Evolutionary conservation across 257 asterid species (phyloP).

Genomic region (Gentiana macrophylla): DNA sequence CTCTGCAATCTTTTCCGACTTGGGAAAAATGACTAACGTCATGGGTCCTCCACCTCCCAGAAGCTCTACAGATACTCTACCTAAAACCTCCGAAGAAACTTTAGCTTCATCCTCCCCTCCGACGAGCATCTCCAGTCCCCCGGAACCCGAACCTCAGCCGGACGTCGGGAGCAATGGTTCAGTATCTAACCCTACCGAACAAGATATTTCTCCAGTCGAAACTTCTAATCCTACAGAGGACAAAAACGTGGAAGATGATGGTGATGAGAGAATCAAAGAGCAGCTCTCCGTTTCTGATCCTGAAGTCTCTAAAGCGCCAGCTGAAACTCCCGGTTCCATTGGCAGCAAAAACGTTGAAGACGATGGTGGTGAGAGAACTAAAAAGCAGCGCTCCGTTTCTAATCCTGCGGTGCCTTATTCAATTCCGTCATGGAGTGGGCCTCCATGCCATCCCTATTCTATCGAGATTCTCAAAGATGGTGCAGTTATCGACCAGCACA

Average conservation of each 20-base stretch:
- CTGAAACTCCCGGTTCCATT: slow-evolving; percentile 12
- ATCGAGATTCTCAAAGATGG: slow-evolving; percentile 88
- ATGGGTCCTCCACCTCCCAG: slow-evolving; percentile 74
- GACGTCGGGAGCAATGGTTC: slow-evolving; percentile 12
- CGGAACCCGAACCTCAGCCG: slow-evolving; percentile 14
- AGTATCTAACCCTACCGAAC: slow-evolving; percentile 16
- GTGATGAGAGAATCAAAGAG: slow-evolving; percentile 25
- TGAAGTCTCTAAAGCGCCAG: no score
- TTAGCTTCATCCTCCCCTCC: slow-evolving; percentile 26
- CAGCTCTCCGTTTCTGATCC: slow-evolving; percentile 11
- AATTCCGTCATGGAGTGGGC: slow-evolving; percentile 69
- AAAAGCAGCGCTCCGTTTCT: slow-evolving; percentile 19
- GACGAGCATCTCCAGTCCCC: slow-evolving; percentile 21
- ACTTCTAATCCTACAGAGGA: slow-evolving; percentile 12
- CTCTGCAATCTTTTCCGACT: no score
- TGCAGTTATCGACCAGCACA: slow-evolving; percentile 50
- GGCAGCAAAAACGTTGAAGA: slow-evolving; percentile 8
- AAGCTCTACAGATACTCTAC: slow-evolving; percentile 16
- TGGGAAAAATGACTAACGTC: slow-evolving; percentile 30
- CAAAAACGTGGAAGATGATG: slow-evolving; percentile 9
- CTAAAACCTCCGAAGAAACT: slow-evolving; percentile 21
- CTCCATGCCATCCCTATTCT: slow-evolving; percentile 55
- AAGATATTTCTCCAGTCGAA: slow-evolving; percentile 7
- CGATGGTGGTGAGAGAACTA: slow-evolving; percentile 20
- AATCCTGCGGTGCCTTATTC: slow-evolving; percentile 52